Evolutionary conservation across 2,329 filamentous ascomycete genomes (phyloP).

Genomic region (Apiospora marii): DNA sequence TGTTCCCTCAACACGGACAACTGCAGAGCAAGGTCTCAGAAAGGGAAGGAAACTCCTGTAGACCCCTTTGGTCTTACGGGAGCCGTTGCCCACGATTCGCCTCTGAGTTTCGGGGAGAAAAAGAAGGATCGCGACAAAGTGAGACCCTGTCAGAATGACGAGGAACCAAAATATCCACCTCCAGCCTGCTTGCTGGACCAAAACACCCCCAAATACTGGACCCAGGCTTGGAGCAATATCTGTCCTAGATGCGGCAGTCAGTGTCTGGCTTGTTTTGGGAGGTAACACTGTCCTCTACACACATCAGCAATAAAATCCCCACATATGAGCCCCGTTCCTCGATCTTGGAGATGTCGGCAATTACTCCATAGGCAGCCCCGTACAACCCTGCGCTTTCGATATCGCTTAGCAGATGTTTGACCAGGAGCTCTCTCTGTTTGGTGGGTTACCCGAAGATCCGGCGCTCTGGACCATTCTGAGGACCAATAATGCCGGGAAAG

Average conservation of each 20-base stretch:
- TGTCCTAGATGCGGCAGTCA: slow-evolving; percentile 5
- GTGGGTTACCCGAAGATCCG: slow-evolving; percentile 28
- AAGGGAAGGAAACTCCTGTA: background rate
- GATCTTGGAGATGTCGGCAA: background rate
- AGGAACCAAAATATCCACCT: slow-evolving; percentile 50
- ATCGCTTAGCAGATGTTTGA: background rate
- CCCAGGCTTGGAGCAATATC: slow-evolving; percentile 36
- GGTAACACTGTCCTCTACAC: background rate
- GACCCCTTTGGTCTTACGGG: background rate
- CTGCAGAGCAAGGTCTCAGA: background rate
- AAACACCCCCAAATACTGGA: slow-evolving; percentile 44
- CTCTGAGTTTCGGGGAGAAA: background rate
- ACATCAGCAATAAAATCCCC: slow-evolving; percentile 25
- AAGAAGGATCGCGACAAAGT: slow-evolving; percentile 31
- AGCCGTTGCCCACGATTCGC: background rate
- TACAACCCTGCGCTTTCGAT: background rate
- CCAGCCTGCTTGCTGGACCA: slow-evolving; percentile 46
- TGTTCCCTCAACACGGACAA: background rate
- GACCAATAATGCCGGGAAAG: slow-evolving; percentile 28
- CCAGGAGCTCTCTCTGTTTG: background rate
- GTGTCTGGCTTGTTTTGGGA: background rate
- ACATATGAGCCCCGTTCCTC: background rate
- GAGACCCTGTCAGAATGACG: slow-evolving; percentile 40
- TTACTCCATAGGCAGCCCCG: background rate
- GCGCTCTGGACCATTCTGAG: slow-evolving; percentile 30